Evolutionary conservation across 2,329 filamentous ascomycete species (phyloP).

Genomic region (Exophiala xenobiotica): DNA sequence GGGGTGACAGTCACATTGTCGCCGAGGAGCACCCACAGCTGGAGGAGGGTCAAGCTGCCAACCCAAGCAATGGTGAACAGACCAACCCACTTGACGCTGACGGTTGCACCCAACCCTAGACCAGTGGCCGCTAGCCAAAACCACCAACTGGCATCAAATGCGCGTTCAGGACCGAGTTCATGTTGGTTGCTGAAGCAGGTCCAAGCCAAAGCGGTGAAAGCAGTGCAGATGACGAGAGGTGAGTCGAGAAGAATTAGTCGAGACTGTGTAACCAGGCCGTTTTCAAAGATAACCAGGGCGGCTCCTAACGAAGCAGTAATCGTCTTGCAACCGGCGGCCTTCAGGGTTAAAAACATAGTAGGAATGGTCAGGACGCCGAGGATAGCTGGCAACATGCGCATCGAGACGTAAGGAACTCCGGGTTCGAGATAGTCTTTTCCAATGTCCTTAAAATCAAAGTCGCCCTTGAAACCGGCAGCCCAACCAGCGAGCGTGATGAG

Average conservation of each 20-base stretch:
- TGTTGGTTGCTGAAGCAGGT: slow-evolving; percentile 95
- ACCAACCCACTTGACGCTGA: slow-evolving; percentile 98
- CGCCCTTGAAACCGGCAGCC: slow-evolving; percentile 89
- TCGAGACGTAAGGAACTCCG: slow-evolving; percentile 92
- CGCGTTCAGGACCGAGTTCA: slow-evolving; percentile 82
- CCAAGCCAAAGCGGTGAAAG: slow-evolving; percentile 85
- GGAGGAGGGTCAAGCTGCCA: slow-evolving; percentile 80
- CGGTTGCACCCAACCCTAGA: slow-evolving; percentile 81
- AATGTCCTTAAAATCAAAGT: slow-evolving; percentile 99
- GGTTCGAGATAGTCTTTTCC: slow-evolving; percentile 98
- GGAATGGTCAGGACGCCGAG: slow-evolving; percentile 86
- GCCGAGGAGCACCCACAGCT: slow-evolving; percentile 92
- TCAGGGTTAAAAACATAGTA: slow-evolving; percentile 91
- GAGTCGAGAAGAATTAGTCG: slow-evolving; percentile 95
- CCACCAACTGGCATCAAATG: slow-evolving; percentile 92
- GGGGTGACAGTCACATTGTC: slow-evolving; percentile 83
- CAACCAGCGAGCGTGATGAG: slow-evolving; percentile 93
- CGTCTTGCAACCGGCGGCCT: slow-evolving; percentile 84
- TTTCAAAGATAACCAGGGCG: slow-evolving; percentile 89
- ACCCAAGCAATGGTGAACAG: slow-evolving; percentile 99
- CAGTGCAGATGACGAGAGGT: slow-evolving; percentile 88
- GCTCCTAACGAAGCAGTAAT: slow-evolving; percentile 81
- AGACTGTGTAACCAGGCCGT: slow-evolving; percentile 91
- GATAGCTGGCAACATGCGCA: slow-evolving; percentile 89
- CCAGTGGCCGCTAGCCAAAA: slow-evolving; percentile 92